Evolutionary conservation across 257 asterid genomes (phyloP).

Genomic region (Rhazya stricta): DNA sequence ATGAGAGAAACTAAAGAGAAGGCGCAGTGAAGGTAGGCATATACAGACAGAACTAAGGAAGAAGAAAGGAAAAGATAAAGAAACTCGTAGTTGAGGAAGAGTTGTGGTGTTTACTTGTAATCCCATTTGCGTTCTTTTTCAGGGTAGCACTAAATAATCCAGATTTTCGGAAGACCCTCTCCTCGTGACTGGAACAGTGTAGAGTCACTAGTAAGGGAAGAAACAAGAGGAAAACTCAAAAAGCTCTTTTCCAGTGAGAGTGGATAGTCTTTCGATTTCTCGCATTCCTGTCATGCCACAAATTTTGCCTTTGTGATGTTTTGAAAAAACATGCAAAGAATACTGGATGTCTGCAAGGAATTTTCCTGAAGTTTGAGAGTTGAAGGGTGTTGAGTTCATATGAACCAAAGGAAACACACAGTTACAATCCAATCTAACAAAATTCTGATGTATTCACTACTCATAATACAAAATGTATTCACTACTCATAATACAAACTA

Average conservation of each 20-base stretch:
- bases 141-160: background rate
- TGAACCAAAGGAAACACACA: too few relatives aligned
- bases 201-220: background rate
- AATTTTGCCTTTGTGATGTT: background rate
- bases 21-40: background rate
- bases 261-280: too few relatives aligned
- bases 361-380: background rate
- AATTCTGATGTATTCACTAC: too few relatives aligned
- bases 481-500: too few relatives aligned
- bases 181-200: background rate
- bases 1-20: background rate
- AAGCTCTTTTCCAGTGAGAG: too few relatives aligned
- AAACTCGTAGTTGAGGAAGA: background rate
- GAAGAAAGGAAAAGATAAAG: background rate
- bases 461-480: too few relatives aligned
- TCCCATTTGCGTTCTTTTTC: background rate
- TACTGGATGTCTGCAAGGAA: too few relatives aligned
- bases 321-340: background rate
- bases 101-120: background rate
- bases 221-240: too few relatives aligned
- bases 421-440: too few relatives aligned
- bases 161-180: too few relatives aligned
- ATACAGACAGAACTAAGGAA: background rate
- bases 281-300: too few relatives aligned
- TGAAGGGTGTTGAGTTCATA: too few relatives aligned